These are phyloP conservation scores for Dendrobium catenatum DNA, from an alignment of 106 monocot species.

Conservation along the genomic window DNA sequence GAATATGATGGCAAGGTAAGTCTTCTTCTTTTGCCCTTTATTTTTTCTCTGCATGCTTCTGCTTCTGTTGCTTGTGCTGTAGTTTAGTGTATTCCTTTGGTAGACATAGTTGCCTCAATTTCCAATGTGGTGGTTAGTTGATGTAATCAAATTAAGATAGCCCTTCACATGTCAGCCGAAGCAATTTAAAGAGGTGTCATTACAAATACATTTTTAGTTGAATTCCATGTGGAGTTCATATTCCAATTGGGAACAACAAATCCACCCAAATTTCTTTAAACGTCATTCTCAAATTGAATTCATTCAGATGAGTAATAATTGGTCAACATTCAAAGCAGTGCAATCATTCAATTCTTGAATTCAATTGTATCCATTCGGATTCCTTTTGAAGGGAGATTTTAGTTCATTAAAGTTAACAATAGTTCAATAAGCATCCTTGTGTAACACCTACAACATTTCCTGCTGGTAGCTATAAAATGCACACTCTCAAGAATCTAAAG, in stretches of 20 bases:
- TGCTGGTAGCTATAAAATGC: not conserved
- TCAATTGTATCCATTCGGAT: not conserved
- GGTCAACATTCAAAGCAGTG: not conserved
- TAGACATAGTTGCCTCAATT: not conserved
- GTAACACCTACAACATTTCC: not conserved
- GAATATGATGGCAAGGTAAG: conserved; percentile 16
- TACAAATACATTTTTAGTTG: not conserved
- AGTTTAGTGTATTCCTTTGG: not conserved
- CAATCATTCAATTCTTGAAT: not conserved
- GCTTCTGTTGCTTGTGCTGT: not conserved
- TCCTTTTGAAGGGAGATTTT: not conserved
- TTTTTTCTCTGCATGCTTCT: not conserved
- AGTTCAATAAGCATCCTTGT: not conserved
- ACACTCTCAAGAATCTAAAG: not conserved
- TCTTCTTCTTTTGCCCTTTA: not conserved
- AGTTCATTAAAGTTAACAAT: not conserved
- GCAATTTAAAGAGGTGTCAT: not conserved
- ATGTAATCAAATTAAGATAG: not conserved
- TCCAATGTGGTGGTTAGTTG: not conserved
- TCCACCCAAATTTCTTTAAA: not conserved
- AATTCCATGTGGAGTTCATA: not conserved
- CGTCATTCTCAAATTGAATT: not conserved
- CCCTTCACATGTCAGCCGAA: not conserved
- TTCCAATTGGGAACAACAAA: not conserved
- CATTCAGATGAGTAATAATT: not conserved